phyloP scores from a whole-genome alignment of 208 protist genomes.

The Crithidia brevicula region DNA sequence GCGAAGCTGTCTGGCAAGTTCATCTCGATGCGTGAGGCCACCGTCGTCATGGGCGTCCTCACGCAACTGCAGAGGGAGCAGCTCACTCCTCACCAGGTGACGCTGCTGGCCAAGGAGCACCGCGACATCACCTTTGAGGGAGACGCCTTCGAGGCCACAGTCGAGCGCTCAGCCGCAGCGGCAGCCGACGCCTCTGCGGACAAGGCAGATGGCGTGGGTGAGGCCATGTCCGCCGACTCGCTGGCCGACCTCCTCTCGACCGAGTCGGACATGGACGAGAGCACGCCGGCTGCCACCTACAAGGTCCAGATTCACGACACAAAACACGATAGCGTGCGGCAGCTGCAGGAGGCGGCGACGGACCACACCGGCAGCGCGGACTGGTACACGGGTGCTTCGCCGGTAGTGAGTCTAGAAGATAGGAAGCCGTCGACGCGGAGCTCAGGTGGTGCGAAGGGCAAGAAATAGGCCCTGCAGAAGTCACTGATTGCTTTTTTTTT shows the following conservation, averaged over 20 bases:
- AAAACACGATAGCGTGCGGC: conserved; percentile 55
- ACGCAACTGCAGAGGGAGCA: conserved; percentile 86
- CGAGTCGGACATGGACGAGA: conserved; percentile 32
- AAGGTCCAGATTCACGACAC: conserved; percentile 48
- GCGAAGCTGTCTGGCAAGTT: conserved; percentile 88
- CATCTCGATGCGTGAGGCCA: conserved; percentile 92
- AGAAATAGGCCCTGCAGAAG: conserved; percentile 7
- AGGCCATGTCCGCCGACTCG: conserved; percentile 55
- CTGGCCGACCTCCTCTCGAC: conserved; percentile 68
- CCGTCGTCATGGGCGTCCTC: conserved; percentile 83
- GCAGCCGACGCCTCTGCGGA: neutral
- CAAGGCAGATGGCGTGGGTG: conserved; percentile 10
- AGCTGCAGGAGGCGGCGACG: conserved; percentile 57
- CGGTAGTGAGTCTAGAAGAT: conserved; percentile 25
- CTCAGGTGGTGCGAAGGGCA: neutral
- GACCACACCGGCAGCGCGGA: conserved; percentile 54
- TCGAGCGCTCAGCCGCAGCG: conserved; percentile 28
- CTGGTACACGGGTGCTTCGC: conserved; percentile 72
- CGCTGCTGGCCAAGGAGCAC: conserved; percentile 65
- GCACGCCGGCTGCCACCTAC: conserved; percentile 29
- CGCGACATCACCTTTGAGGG: conserved; percentile 38
- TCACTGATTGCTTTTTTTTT: too few relatives aligned
- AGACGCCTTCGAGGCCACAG: conserved; percentile 46
- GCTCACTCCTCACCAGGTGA: conserved; percentile 85
- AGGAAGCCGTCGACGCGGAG: conserved; percentile 13